phyloP scores from a whole-genome alignment of 2,329 filamentous ascomycete species.

The Chrysosphaeria jannelii region DNA sequence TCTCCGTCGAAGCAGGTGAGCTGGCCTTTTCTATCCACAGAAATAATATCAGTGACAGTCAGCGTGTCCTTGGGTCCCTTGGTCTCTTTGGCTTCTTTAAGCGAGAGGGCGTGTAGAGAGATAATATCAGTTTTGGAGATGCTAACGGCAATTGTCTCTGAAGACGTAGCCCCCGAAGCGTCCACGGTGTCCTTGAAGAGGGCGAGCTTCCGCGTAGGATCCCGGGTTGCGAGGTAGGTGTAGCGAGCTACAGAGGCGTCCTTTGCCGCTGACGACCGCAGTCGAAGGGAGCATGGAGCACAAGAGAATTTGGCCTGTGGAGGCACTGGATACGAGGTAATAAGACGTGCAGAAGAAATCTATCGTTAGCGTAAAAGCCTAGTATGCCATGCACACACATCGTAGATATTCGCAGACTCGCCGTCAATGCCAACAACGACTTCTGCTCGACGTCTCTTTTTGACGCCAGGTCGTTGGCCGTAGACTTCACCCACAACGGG shows the following conservation, averaged over 20 bases:
- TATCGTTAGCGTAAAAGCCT: conserved; percentile 7
- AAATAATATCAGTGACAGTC: conserved; percentile 15
- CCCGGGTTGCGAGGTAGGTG: conserved; percentile 27
- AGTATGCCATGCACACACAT: conserved; percentile 18
- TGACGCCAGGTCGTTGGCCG: conserved; percentile 21
- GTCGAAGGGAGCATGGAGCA: conserved; percentile 25
- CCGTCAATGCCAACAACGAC: conserved; percentile 31
- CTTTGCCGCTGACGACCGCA: conserved; percentile 15
- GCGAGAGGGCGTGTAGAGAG: conserved; percentile 11
- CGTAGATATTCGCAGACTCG: conserved; percentile 33
- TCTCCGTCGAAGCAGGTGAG: conserved; percentile 29
- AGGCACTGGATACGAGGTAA: conserved; percentile 36
- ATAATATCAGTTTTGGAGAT: conserved; percentile 14
- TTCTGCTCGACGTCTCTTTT: conserved; percentile 32
- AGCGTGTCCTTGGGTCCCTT: neutral
- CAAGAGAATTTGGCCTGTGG: conserved; percentile 34
- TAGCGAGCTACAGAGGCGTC: conserved; percentile 18
- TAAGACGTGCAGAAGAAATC: conserved; percentile 27
- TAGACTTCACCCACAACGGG: conserved; percentile 30
- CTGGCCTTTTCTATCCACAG: conserved; percentile 28
- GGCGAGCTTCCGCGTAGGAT: conserved; percentile 19
- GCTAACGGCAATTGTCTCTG: conserved; percentile 13
- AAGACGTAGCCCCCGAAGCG: conserved; percentile 18
- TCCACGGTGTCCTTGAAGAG: conserved; percentile 27
- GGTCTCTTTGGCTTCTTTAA: neutral